Evolutionary conservation across 2,329 filamentous ascomycete genomes (phyloP), one percentile per base, ranked within the genome.

Genomic region (Microsporum audouinii): DNA sequence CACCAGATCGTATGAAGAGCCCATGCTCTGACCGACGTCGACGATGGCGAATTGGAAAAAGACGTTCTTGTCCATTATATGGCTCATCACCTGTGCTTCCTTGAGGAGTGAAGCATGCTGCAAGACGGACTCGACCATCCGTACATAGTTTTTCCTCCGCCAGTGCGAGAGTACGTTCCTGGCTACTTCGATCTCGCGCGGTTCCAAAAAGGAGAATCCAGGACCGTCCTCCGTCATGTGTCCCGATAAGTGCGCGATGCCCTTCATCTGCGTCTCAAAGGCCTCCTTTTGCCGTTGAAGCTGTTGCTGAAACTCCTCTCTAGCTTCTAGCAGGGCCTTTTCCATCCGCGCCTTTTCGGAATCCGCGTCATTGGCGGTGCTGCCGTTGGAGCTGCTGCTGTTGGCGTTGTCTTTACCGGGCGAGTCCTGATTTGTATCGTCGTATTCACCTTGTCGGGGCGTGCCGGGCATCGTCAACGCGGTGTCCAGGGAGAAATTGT

Each of bases 1-100:
- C 2, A 97, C 91, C 75, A 99, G 87, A 73, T 99, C 94, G 74
- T 99, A 99, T 0, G 91, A 95, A 2, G 94, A 99, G 67, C 88
- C 91, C 66, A 95, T 82, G 27, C 85, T 86, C 69, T 99, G 91
- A 1, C 94, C 94, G 64, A 88, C 79, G 68, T 96, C 92, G 36
- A 97, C 85, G 61, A 96, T 86, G 10, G 89, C 88, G 71, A 97
- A 99, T 72, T 99, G 94, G 72, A 99, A 97, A 23, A 92, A 87
- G 6, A 96, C 88, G 65, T 85, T 85, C 72, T 96, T 94, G 67
- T 94, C 89, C 77, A 99, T 88, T 68, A 95, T 89, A 68, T 96
- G 92, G 76, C 91, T 95, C 89, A 99, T 94, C 63, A 99, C 87
- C 71, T 99, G 94, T 1, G 94, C 94, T 74, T 99, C 94, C 72